phyloP scores from a whole-genome alignment of 768 basidiomycete species.

The Tricholoma furcatifolium region DNA sequence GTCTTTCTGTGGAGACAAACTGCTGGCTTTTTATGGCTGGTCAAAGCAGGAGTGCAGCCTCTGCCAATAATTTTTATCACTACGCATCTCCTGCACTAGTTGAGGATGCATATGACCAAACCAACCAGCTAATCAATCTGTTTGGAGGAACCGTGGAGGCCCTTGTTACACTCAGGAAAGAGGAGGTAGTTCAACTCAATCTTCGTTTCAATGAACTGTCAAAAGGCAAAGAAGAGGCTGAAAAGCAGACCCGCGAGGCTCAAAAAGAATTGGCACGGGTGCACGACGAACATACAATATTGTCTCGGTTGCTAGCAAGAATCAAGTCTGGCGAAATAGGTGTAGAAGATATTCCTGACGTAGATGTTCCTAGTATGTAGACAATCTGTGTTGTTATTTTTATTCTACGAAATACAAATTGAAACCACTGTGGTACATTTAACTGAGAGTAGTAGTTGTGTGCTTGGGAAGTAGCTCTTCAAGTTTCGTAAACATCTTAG shows the following conservation, averaged over 20 bases:
- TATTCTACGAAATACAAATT: not conserved
- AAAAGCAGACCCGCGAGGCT: not conserved
- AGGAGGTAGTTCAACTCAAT: not conserved
- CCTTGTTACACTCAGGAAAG: not conserved
- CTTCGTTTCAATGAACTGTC: not conserved
- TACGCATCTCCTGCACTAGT: not conserved
- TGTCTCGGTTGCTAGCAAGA: not conserved
- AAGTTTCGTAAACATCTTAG: not conserved
- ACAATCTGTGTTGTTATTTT: not conserved
- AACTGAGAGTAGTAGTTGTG: not conserved
- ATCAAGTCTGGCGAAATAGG: not conserved
- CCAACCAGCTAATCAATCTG: not conserved
- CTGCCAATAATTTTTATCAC: not conserved
- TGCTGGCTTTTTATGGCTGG: conserved; percentile 1
- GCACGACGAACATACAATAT: not conserved
- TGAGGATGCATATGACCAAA: not conserved
- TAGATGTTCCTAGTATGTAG: not conserved
- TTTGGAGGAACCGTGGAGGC: not conserved
- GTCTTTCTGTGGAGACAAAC: not conserved
- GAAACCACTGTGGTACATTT: not conserved
- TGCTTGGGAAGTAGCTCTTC: not conserved
- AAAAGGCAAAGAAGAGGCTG: not conserved
- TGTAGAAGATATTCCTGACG: not conserved
- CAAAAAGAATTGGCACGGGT: not conserved
- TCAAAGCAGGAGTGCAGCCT: not conserved